phyloP scores from a whole-genome alignment of 306 rosid genomes.

The Pterocarpus santalinus region DNA sequence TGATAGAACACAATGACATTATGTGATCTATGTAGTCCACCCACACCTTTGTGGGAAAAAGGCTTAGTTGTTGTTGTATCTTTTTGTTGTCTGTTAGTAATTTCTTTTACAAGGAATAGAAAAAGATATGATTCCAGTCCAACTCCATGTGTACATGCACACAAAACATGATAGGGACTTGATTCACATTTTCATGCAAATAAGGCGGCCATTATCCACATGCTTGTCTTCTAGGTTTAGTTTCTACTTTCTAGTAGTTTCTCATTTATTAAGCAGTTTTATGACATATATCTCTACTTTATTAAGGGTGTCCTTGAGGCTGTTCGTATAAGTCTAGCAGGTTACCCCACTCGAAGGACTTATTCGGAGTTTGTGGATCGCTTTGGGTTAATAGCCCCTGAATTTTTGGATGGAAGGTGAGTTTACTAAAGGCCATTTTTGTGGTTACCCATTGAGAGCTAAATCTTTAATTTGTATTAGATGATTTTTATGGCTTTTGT shows the following conservation, averaged over 20 bases:
- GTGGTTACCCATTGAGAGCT: not conserved
- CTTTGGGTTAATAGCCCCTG: conserved; percentile 85
- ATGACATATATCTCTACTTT: conserved; percentile 40
- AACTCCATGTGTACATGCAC: not conserved
- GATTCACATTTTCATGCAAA: conserved; percentile 39
- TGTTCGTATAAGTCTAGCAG: conserved; percentile 97
- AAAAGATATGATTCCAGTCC: not conserved
- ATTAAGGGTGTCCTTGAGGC: conserved; percentile 96
- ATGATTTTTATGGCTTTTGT: conserved; percentile 29
- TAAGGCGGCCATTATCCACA: conserved; percentile 19
- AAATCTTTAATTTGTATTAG: conserved; percentile 12
- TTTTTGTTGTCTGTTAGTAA: not conserved
- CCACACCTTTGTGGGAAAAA: not conserved
- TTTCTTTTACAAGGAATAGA: not conserved
- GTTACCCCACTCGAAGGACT: conserved; percentile 93
- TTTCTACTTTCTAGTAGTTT: conserved; percentile 17
- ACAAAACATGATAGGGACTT: not conserved
- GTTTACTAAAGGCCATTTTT: conserved; percentile 39
- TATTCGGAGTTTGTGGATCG: conserved; percentile 93
- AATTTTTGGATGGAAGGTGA: conserved; percentile 80
- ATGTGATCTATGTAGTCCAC: not conserved
- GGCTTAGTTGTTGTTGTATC: not conserved
- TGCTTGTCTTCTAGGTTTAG: conserved; percentile 33
- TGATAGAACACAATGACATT: not conserved
- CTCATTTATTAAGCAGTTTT: conserved; percentile 9